Evolutionary conservation across 345 rosid genomes (phyloP).

Genomic region (Euphorbia tirucalli): DNA sequence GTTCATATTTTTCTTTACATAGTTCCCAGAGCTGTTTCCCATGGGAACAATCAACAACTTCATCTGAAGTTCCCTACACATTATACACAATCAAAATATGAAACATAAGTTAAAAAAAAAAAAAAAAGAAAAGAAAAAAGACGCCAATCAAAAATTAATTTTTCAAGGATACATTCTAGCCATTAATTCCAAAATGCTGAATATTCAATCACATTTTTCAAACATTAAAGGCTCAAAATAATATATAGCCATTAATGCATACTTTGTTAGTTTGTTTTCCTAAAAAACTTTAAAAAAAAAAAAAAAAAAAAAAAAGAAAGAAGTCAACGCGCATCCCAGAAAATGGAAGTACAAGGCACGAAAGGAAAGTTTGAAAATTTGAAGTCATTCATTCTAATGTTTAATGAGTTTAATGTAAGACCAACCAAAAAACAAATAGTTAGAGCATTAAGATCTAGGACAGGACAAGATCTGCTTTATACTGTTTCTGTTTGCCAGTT

Average conservation of each 20-base stretch:
- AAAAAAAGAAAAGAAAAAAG: too few relatives aligned
- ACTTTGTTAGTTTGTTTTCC: conserved; percentile 1
- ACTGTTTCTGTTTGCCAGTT: conserved; percentile 15
- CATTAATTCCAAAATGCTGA: background rate
- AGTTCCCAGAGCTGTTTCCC: conserved; percentile 97
- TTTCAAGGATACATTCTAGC: conserved; percentile 2
- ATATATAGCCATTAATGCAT: too few relatives aligned
- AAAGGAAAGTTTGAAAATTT: background rate
- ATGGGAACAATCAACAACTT: conserved; percentile 91
- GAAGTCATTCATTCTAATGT: background rate
- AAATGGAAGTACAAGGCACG: background rate
- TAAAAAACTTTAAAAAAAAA: too few relatives aligned
- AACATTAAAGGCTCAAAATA: background rate
- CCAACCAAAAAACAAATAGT: background rate
- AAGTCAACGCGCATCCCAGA: background rate
- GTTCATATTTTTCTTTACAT: conserved; percentile 93
- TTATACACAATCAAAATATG: conserved; percentile 12
- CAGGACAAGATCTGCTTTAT: conserved; percentile 7
- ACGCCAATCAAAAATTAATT: background rate
- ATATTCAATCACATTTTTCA: background rate
- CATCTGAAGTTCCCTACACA: conserved; percentile 82
- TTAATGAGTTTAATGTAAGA: too few relatives aligned
- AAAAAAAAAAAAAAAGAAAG: too few relatives aligned
- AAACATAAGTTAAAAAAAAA: background rate
- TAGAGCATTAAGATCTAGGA: conserved; percentile 6